Base-by-base conservation (phyloP, 1,139 yeast species). In the Saccharomyces hybrid region DNA sequence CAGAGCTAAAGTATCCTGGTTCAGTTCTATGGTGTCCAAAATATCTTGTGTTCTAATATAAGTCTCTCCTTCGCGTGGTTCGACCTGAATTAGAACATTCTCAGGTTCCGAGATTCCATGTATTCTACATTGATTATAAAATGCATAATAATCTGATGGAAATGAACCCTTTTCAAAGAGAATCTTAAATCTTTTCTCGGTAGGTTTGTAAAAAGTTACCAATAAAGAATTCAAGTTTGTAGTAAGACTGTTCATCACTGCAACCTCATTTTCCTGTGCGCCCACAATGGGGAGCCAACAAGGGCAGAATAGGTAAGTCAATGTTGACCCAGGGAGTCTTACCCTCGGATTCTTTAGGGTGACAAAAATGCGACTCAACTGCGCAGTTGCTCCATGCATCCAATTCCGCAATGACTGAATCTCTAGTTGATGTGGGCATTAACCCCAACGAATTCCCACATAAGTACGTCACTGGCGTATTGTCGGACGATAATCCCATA, bases 391-490 rank as follows among this genome's bases (percentile, higher is more conserved):
- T 75, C 98, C 98, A 91, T 0, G 95, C 95, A 58, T 82, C 79
- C 48, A 91, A 73, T 70, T 91, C 97, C 42, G 74, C 76, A 50
- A 72, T 72, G 12, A 91, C 75, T 21, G 89, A 87, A 2, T 63
- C 61, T 29, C 80, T 75, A 0, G 90, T 84, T 2, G 74, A 65
- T 53, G 72, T 74, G 0, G 98, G 97, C 95, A 89, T 87, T 56
- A 91, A 73, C 0, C 98, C 98, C 7, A 91, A 78, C 7, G 97
- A 89, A 72, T 91, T 90, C 4, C 98, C 98, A 71, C 96, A 88
- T 53, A 91, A 75, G 67, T 91, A 82, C 76, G 21, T 78, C 66
- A 57, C 72, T 49, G 55, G 55, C 28, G 50, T 48, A 11, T 47
- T 58, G 44, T 54, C 49, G 12, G 62, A 56, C 21, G 66, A 68